These are phyloP conservation scores for Aspergillus proliferans DNA, from an alignment of 2,329 filamentous ascomycete genomes.

Conservation along the genomic window DNA sequence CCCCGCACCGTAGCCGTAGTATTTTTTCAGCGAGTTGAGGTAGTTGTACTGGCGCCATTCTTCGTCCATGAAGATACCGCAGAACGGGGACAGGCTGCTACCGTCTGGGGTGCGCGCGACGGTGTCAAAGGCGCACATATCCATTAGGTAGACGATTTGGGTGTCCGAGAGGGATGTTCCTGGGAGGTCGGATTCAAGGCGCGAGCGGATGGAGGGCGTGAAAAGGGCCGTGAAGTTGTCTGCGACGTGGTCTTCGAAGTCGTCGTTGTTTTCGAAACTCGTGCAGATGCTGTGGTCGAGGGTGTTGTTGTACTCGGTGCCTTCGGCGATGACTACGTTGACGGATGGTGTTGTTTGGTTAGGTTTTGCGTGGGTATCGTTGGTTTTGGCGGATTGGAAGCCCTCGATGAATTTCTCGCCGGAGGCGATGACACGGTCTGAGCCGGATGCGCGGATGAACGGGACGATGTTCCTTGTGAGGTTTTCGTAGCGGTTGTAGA, in stretches of 20 bases:
- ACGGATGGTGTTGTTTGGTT: constrained; percentile 51
- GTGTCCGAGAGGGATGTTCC: constrained; percentile 58
- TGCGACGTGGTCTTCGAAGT: constrained; percentile 54
- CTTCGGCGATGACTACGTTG: constrained; percentile 64
- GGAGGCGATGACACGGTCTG: constrained; percentile 66
- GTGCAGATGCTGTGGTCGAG: constrained; percentile 68
- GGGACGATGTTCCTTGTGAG: constrained; percentile 56
- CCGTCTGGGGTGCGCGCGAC: constrained; percentile 53
- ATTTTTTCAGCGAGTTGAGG: constrained; percentile 72
- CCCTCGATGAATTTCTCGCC: constrained; percentile 70
- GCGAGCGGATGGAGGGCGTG: constrained; percentile 55
- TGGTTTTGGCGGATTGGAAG: constrained; percentile 54
- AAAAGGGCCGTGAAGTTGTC: constrained; percentile 49
- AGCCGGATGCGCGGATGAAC: constrained; percentile 66
- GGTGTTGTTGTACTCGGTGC: constrained; percentile 66
- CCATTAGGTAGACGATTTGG: constrained; percentile 72
- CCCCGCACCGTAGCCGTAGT: constrained; percentile 72
- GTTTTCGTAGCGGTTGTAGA: constrained; percentile 64
- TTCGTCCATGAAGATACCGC: constrained; percentile 61
- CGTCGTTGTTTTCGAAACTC: constrained; percentile 57
- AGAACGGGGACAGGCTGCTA: constrained; percentile 61
- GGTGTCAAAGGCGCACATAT: constrained; percentile 79
- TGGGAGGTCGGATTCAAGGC: constrained; percentile 63
- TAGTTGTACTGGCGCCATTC: constrained; percentile 82
- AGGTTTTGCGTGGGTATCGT: constrained; percentile 33